Base-by-base conservation (phyloP, 2,329 filamentous ascomycete species). In the Clonostachys chloroleuca region DNA sequence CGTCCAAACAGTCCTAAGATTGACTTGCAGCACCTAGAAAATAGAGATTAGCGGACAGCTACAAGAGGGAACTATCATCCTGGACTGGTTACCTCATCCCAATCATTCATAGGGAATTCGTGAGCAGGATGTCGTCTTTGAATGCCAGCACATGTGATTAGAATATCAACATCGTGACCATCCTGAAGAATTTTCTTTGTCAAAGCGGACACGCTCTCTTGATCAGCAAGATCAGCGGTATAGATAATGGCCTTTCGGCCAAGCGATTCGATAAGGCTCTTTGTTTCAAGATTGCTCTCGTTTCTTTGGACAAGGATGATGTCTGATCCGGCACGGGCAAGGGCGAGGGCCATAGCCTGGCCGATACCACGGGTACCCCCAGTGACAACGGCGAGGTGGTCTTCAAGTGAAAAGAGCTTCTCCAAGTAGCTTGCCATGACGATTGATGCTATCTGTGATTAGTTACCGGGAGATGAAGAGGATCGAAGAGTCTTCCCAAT, bases 1-100 rank as follows among this genome's bases (percentile, higher is more conserved):
- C 0, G 80, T 81, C 67, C 92, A 94, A 34, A 90, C 86, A 12
- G 84, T 77, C 56, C 75, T 84, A 9, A 92, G 78, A 67, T 95
- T 94, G 35, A 92, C 83, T 70, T 92, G 86, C 42, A 94, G 68
- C 12, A 94, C 84, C 72, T 72, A 13, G 40, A 42, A 30, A 30
- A 10, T 30, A 14, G 16, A 24, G 12, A 8, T 40, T 3, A 43
- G 17, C 17, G 6, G 40, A 30, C 7, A 45, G 24, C 43, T n/a
- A 33, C 35, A 35, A 17, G 45, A 14, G 42, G 24, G 30, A 39
- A 46, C 9, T 12, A 17, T 18, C 16, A 16, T 13, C 39, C 7
- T 30, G 16, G 16, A 48, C 12, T 4, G 34, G 6, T n/a, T 36
- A 86, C 70, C 56, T 79, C 75, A 56, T 83, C 73, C 81, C 83